Base-by-base conservation (phyloP, 2,329 filamentous ascomycete genomes). In the Mycosphaerelloides madeirae region DNA sequence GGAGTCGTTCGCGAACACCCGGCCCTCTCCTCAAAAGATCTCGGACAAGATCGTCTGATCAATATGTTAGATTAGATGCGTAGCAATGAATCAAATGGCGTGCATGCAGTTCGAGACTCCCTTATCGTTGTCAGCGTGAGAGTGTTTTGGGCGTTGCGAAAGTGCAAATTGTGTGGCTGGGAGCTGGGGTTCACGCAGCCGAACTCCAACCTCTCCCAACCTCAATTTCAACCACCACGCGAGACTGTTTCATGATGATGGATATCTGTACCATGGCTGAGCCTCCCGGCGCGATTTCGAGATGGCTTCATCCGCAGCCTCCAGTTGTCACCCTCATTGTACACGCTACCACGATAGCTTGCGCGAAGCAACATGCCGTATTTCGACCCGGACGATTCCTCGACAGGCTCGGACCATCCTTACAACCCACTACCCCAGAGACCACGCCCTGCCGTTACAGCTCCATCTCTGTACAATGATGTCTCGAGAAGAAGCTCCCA, bases 1-100 rank as follows among this genome's bases (percentile, higher is more conserved):
- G 1, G 66, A 72, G 51, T 69, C 68, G 38, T 68, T 68, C 40
- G 55, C 53, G 14, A 50, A 51, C 5, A 68, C 62, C 3, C 50
- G 52, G 25, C 66, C 66, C 2, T 50, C 40, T 18, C 53, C 60
- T 16, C 65, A 68, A 50, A 61, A 51, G 11, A 63, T 66, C 31
- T 60, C 52, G 28, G 65, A 68, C 53, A 52, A 56, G 41, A 56
- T 68, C 42, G 65, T 68, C 1, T 67, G 22, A 25, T 25, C 22
- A 9, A 5, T 9, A 25, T 25, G n/a, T n/a, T n/a, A n/a, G n/a
- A n/a, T n/a, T n/a, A n/a, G n/a, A n/a, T n/a, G n/a, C n/a, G n/a
- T n/a, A n/a, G n/a, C n/a, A n/a, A n/a, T n/a, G n/a, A n/a, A n/a
- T n/a, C n/a, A n/a, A n/a, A n/a, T n/a, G n/a, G n/a, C n/a, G n/a